Percentiles rank a stretch among this genome's conserved stretches.
phyloP scores from a whole-genome alignment of 768 basidiomycete genomes.

The Russula ochroleuca region DNA sequence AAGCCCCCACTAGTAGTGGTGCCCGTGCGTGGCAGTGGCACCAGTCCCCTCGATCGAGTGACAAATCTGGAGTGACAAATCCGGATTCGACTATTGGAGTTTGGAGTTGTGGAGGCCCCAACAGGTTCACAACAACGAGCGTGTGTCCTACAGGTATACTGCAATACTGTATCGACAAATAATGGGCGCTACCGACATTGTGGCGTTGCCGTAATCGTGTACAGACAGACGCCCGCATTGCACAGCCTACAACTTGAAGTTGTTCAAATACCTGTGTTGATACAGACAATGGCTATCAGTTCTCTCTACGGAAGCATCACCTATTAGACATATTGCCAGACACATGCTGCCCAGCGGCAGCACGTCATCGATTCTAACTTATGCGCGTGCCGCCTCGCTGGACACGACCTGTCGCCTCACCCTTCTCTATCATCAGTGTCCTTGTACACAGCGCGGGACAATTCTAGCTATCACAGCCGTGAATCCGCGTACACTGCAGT shows the following conservation, averaged over 20 bases:
- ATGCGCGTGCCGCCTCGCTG: constrained; percentile 38
- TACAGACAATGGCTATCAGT: too few species aligned
- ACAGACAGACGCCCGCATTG: too few species aligned
- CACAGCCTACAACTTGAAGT: too few species aligned
- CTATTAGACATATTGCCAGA: too few species aligned
- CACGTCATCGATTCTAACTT: constrained; percentile 65
- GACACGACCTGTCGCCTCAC: constrained; percentile 38
- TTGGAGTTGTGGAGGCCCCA: too few species aligned
- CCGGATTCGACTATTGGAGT: background rate
- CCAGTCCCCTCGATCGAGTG: too few species aligned
- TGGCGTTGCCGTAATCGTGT: background rate
- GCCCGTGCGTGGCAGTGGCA: too few species aligned
- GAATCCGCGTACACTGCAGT: constrained; percentile 60
- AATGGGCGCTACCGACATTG: background rate
- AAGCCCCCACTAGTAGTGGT: background rate
- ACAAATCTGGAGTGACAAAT: too few species aligned
- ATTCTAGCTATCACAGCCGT: constrained; percentile 59
- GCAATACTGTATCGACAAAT: too few species aligned
- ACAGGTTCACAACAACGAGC: too few species aligned
- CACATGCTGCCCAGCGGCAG: constrained; percentile 56
- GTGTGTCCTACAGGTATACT: too few species aligned
- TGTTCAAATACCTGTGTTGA: background rate
- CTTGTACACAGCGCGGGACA: constrained; percentile 55
- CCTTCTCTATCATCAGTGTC: constrained; percentile 55
- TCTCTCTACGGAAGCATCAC: too few species aligned